These are phyloP conservation scores for Meripilus lineatus DNA, from an alignment of 1,284 basidiomycete species.

Conservation along the genomic window DNA sequence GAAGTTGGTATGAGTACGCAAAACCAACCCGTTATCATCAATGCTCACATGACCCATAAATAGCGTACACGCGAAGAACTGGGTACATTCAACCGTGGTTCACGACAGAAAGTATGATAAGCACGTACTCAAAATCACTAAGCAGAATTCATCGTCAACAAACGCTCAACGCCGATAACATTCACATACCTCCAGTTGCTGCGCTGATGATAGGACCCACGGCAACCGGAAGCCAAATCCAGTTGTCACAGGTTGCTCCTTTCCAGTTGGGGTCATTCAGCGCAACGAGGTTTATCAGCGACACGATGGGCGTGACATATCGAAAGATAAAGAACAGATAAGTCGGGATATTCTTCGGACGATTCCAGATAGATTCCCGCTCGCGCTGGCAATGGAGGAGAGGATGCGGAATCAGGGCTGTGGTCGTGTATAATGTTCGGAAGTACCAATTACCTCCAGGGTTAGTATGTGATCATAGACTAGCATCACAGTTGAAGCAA, in stretches of 20 bases:
- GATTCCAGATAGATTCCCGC: background rate
- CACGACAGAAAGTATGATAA: too few species aligned
- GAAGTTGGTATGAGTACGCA: background rate
- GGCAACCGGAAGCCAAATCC: background rate
- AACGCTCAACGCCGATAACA: too few species aligned
- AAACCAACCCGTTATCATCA: background rate
- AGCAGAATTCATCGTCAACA: too few species aligned
- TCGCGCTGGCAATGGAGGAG: background rate
- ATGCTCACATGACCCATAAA: background rate
- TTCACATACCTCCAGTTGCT: background rate
- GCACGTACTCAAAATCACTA: background rate
- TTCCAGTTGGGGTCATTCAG: background rate
- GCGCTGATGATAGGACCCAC: conserved; percentile 1
- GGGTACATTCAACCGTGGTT: too few species aligned
- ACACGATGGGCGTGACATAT: background rate
- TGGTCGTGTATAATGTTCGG: too few species aligned
- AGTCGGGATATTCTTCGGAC: background rate
- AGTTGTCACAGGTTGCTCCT: background rate
- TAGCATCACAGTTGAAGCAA: background rate
- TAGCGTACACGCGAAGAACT: background rate
- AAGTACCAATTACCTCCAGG: background rate
- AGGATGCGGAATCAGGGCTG: too few species aligned
- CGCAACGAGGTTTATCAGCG: background rate
- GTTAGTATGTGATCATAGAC: background rate
- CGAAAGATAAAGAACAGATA: background rate